phyloP scores from a whole-genome alignment of 352 stramenopile species.

The Pythium rishiriense region DNA sequence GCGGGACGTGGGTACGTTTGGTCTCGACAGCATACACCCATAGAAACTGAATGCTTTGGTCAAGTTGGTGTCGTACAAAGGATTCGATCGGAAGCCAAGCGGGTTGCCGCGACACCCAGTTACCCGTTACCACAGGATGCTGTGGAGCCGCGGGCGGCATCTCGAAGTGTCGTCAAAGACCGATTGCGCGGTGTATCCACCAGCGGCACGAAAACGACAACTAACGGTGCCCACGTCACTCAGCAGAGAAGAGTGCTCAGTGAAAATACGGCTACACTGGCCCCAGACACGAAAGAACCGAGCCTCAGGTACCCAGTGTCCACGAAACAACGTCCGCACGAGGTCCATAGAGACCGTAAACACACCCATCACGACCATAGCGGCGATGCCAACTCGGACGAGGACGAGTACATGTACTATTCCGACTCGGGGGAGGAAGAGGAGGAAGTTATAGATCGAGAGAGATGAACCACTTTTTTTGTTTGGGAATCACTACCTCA shows the following conservation, averaged over 20 bases:
- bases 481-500: constrained; percentile 27
- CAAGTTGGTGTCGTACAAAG: background rate
- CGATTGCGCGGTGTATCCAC: background rate
- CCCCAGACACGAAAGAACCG: no score
- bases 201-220: background rate
- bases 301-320: no score
- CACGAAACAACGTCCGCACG: no score
- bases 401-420: constrained; percentile 30
- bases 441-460: background rate
- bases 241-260: no score
- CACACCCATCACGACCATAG: background rate
- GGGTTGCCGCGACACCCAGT: no score
- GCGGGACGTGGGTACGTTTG: constrained; percentile 10
- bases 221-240: no score
- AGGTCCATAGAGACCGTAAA: no score
- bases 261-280: no score
- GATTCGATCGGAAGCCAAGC: constrained; percentile 1
- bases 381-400: background rate
- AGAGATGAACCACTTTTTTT: background rate
- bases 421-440: constrained; percentile 13
- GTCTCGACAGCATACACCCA: no score
- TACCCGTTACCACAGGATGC: background rate
- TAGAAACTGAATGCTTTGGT: no score
- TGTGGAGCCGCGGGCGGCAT: background rate
- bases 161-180: background rate